Percentiles rank a stretch among this genome's conserved stretches.
phyloP scores from a whole-genome alignment of 371 early-diverging fungal genomes.

The Actinomucor elegans region DNA sequence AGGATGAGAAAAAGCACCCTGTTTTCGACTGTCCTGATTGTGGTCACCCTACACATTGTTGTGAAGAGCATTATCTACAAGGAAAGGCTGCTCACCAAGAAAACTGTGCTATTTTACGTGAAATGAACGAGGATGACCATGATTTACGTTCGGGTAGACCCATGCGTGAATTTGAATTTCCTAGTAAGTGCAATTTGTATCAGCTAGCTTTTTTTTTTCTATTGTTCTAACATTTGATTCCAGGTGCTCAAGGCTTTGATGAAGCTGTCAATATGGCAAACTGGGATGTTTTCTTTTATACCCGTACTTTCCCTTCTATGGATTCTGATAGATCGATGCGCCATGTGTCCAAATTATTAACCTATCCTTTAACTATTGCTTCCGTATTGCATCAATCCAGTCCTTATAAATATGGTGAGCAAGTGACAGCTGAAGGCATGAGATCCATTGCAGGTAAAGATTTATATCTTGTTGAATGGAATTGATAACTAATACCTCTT shows the following conservation, averaged over 20 bases:
- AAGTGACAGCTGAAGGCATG: conserved; percentile 75
- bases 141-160: conserved; percentile 79
- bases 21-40: conserved; percentile 78
- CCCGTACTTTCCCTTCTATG: conserved; percentile 78
- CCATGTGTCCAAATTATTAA: conserved; percentile 79
- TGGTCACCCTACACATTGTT: conserved; percentile 85
- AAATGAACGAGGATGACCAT: conserved; percentile 83
- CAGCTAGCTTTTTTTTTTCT: not conserved
- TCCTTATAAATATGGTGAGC: conserved; percentile 67
- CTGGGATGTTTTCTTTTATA: conserved; percentile 85
- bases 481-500: not conserved
- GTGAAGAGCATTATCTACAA: conserved; percentile 69
- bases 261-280: conserved; percentile 77
- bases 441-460: conserved; percentile 63
- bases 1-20: conserved; percentile 46
- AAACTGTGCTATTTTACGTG: conserved; percentile 59
- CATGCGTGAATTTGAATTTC: conserved; percentile 84
- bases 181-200: conserved; percentile 43
- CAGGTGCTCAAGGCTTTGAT: conserved; percentile 74
- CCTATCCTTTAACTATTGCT: conserved; percentile 84
- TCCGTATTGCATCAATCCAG: conserved; percentile 74
- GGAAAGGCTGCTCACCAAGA: conserved; percentile 60
- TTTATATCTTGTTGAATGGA: not conserved
- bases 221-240: not conserved
- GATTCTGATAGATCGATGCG: conserved; percentile 76